A percentile compares a stretch with the other conserved stretches of the same genome.
Conservation (phyloP, 495 filamentous ascomycete genomes). For the Penicillium macrosclerotiorum region DNA sequence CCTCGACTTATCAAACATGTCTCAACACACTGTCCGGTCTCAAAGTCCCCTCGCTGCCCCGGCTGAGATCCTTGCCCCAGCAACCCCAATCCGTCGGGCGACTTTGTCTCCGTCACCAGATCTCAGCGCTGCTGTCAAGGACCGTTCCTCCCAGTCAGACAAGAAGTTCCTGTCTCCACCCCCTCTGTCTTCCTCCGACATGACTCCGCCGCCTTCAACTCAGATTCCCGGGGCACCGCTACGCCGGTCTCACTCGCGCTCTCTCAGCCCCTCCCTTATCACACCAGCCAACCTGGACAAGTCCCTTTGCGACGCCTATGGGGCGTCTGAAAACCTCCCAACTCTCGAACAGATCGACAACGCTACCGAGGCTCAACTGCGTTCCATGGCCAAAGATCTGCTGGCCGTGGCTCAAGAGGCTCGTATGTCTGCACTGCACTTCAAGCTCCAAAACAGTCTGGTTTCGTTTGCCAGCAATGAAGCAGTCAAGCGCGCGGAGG, state of each 20-base stretch:
- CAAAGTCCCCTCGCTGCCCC: constrained; percentile 41
- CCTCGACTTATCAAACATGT: constrained; percentile 30
- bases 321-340: constrained; percentile 54
- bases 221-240: constrained; percentile 53
- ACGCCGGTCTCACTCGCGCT: constrained; percentile 38
- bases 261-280: constrained; percentile 41
- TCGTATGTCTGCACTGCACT: constrained; percentile 82
- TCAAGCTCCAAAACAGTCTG: constrained; percentile 88
- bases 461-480: constrained; percentile 83
- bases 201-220: constrained; percentile 76
- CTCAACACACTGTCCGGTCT: constrained; percentile 31
- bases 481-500: constrained; percentile 80
- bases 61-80: constrained; percentile 38
- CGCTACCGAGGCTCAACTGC: constrained; percentile 57
- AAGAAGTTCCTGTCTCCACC: constrained; percentile 39
- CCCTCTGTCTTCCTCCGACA: constrained; percentile 43
- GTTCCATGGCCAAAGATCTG: constrained; percentile 57
- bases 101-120: constrained; percentile 45
- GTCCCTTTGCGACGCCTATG: constrained; percentile 49
- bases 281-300: constrained; percentile 59
- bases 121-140: constrained; percentile 28
- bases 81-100: constrained; percentile 34
- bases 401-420: constrained; percentile 55
- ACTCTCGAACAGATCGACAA: constrained; percentile 63
- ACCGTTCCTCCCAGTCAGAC: constrained; percentile 30